Evolutionary conservation across 2,329 filamentous ascomycete genomes (phyloP), one percentile per base, ranked within the genome.

Genomic region (Arachnomyces sp.): DNA sequence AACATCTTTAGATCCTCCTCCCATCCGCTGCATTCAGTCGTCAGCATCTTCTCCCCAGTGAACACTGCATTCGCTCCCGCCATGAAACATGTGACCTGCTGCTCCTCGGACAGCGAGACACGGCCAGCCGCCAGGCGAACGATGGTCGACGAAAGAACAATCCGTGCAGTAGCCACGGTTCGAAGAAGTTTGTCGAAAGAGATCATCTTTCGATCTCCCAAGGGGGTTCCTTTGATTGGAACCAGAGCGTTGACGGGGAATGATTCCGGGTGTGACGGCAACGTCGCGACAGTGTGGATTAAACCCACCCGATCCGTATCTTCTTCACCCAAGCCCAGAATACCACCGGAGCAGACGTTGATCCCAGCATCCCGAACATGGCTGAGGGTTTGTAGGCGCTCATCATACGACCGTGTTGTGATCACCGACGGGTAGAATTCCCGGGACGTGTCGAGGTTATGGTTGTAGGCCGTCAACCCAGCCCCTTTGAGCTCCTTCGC

Each of bases 1-100:
- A 95, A 93, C 79, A 94, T 86, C 31, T 69, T 79, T 47, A 77
- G 80, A 55, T 95, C 88, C 63, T 93, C 85, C 47, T 92, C 86
- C 85, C 86, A 95, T 21, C 86, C 86, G 51, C 86, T 89, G 59
- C 86, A 93, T 42, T 88, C 85, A 0, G 88, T 95, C 3, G 88
- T 95, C 65, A 94, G 62, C 88, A 95, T 94, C 73, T 90, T 94
- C 69, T 95, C 88, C 7, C 88, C 88, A 0, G 88, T 95, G 59
- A 95, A 95, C 28, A 95, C 83, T n/a, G 88, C 88, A 54, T 95
- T 95, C 1, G 88, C 88, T 11, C 88, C 88, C 0, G 87, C 86
- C 76, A 86, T 82, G 67, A 94, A 95, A 63, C 87, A 94, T 49
- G 90, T 61, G 11, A 86, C 81, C 66, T 95, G 88, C 68, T 94